Conservation (phyloP, 2,329 filamentous ascomycete species). For the Fusarium kyushuense region DNA sequence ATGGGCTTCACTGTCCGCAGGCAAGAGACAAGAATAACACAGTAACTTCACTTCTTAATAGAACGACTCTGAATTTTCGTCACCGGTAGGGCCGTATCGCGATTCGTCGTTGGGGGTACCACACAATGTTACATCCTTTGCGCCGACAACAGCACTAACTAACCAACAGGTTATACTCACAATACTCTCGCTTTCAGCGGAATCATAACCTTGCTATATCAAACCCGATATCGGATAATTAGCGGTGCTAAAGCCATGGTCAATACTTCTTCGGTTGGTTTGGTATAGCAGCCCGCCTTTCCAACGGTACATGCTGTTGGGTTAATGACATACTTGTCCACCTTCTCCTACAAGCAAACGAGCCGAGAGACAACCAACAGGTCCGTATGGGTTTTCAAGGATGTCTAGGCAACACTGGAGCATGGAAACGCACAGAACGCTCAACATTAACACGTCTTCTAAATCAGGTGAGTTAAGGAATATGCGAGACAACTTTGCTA, state of each 20-base stretch:
- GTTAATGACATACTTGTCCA: constrained; percentile 9
- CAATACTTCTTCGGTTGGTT: constrained; percentile 21
- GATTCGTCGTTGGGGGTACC: not conserved
- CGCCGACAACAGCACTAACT: not conserved
- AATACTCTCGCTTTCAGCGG: not conserved
- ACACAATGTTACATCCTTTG: constrained; percentile 1
- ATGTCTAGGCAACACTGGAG: not conserved
- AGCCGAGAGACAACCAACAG: constrained; percentile 18
- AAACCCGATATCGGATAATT: not conserved
- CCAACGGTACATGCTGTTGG: constrained; percentile 26
- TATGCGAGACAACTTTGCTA: constrained; percentile 38
- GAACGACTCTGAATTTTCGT: not conserved
- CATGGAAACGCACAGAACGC: not conserved
- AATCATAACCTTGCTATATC: constrained; percentile 10
- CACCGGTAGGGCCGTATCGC: not conserved
- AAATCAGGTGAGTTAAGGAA: constrained; percentile 44
- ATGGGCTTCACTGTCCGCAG: not conserved
- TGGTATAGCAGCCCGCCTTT: constrained; percentile 10
- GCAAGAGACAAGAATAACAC: not conserved
- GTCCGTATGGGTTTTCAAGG: constrained; percentile 13
- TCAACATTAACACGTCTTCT: not conserved
- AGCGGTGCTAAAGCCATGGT: not conserved
- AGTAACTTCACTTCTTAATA: not conserved
- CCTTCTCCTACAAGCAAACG: constrained; percentile 8
- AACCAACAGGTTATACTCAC: not conserved